Base-by-base conservation (phyloP, 306 rosid species). In the Lathyrus sativus region DNA sequence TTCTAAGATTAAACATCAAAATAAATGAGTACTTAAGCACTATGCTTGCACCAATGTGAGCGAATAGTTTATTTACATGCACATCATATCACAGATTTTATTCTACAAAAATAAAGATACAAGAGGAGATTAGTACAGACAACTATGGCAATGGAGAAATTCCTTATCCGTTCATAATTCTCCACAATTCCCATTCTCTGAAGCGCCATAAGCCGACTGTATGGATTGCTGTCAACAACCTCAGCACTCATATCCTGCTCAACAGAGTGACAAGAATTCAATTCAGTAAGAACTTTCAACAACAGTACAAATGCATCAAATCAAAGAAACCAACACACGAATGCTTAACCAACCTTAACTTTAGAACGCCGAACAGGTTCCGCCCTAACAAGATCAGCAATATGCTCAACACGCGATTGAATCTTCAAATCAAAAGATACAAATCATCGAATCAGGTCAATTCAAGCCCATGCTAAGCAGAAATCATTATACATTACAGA, bases 121-220 rank as follows among this genome's bases (percentile, higher is more conserved):
- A 72, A 78, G 74, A 81, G 81, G 83, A 87, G 72, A 86, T 77
- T 66, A 73, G 75, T 84, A 88, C 99, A 78, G 65, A 93, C 97
- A 86, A 93, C 97, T 64, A 93, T 90, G 84, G 99, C 96, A 76
- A 93, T 84, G 3, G 99, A 90, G 91, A 90, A 90, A 31, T 85
- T 90, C 83, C 95, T 88, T 74, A 93, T 93, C 50, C 96, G 88
- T 77, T 90, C 97, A 61, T 93, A 90, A 75, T 93, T 85, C 83
- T 88, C 83, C 79, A 93, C 97, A 69, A 93, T 90, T 18, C 97
- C 99, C 97, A 90, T 93, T 65, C 99, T 86, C 88, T 93, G 99
- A 86, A 93, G 99, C 44, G 99, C 99, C 99, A 93, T 93, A 65
- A 93, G 96, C 79, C 99, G 77, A 83, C 99, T 90, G 77, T 93